phyloP scores from a whole-genome alignment of 176 grass and related monocot genomes.

The bread wheat (Triticum aestivum) region DNA sequence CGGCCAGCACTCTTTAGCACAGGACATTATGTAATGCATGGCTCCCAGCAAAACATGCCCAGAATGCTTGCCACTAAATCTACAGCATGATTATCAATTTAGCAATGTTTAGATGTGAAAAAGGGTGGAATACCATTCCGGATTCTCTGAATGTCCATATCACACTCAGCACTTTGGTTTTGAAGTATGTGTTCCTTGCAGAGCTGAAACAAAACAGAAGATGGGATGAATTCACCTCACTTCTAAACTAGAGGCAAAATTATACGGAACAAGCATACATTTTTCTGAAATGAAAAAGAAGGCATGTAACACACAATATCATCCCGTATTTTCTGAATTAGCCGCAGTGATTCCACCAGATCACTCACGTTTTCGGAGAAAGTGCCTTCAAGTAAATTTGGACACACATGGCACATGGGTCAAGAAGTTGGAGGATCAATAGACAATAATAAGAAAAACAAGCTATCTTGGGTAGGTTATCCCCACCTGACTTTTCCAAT shows the following conservation, averaged over 20 bases:
- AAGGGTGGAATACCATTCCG: constrained; percentile 24
- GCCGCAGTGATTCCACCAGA: neutral
- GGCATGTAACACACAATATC: constrained; percentile 12
- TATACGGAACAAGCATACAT: neutral
- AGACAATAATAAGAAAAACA: neutral
- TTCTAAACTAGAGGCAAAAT: neutral
- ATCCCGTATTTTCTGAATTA: neutral
- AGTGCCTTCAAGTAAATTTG: constrained; percentile 12
- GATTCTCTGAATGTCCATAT: constrained; percentile 45
- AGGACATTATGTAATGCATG: neutral
- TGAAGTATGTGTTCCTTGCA: constrained; percentile 4
- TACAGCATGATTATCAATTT: neutral
- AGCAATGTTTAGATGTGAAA: neutral
- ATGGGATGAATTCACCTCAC: neutral
- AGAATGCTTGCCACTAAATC: neutral
- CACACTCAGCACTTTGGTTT: constrained; percentile 33
- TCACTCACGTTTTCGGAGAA: neutral
- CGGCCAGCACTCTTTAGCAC: neutral
- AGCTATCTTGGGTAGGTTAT: neutral
- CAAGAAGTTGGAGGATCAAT: neutral
- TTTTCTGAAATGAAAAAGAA: neutral
- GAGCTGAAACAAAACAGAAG: constrained; percentile 28
- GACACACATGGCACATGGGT: neutral
- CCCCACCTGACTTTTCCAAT: neutral
- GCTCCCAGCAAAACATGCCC: neutral